phyloP scores from a whole-genome alignment of 805 yeast species.

The Wickerhamiella alocasiicola region DNA sequence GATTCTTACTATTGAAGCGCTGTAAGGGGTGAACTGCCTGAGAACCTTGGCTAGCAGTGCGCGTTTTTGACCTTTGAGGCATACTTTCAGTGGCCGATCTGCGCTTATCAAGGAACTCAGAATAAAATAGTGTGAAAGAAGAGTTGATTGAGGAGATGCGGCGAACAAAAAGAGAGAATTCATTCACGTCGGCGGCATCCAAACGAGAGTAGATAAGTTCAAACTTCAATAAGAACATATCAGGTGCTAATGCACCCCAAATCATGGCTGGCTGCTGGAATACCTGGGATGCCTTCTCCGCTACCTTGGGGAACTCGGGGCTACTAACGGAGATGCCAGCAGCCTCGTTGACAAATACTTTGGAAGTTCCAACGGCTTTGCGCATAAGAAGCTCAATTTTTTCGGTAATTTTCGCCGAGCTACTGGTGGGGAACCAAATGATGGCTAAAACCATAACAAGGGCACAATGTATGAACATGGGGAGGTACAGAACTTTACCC shows the following conservation, averaged over 20 bases:
- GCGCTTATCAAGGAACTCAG: conserved; percentile 11
- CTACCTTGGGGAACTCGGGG: conserved; percentile 16
- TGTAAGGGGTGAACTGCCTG: not conserved
- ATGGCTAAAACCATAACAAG: conserved; percentile 18
- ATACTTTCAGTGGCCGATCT: not conserved
- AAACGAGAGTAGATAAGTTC: conserved; percentile 23
- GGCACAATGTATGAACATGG: conserved; percentile 22
- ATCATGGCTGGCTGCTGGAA: conserved; percentile 13
- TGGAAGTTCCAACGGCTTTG: conserved; percentile 12
- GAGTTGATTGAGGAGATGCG: conserved; percentile 18
- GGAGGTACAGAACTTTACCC: conserved; percentile 19
- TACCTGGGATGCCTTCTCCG: conserved; percentile 10
- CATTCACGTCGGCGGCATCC: conserved; percentile 21
- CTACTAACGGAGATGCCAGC: not conserved
- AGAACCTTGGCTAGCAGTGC: too few species aligned
- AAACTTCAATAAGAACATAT: conserved; percentile 14
- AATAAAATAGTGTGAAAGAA: conserved; percentile 20
- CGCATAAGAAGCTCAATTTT: conserved; percentile 13
- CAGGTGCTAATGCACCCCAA: conserved; percentile 16
- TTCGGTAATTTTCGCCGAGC: conserved; percentile 19
- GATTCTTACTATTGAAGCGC: not conserved
- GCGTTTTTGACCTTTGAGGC: too few species aligned
- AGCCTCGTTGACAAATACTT: conserved; percentile 6
- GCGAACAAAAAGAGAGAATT: conserved; percentile 18
- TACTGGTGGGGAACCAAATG: conserved; percentile 23